phyloP scores from a whole-genome alignment of 1,284 basidiomycete species.

The Trichosporon faecale region DNA sequence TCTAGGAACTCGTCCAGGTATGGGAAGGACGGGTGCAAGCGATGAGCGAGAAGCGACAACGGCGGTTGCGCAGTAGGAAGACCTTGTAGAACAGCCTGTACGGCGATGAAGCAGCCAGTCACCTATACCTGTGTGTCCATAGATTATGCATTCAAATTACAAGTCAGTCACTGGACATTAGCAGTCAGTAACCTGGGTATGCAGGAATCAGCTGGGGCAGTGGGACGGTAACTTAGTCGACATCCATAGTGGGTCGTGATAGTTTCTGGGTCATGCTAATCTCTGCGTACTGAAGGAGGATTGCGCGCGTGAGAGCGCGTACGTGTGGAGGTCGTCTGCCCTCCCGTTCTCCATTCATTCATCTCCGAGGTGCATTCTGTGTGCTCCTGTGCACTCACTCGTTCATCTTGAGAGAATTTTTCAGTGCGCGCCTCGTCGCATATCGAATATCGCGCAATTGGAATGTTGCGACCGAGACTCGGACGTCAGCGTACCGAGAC shows the following conservation, averaged over 20 bases:
- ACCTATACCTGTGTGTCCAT: slow-evolving; percentile 5
- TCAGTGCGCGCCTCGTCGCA: neutral
- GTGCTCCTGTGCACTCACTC: neutral
- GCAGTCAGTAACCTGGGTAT: neutral
- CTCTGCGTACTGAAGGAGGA: neutral
- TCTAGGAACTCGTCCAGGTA: slow-evolving; percentile 11
- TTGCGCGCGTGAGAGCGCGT: neutral
- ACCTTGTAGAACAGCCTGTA: neutral
- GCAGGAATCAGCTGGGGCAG: slow-evolving; percentile 1
- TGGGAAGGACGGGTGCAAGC: neutral
- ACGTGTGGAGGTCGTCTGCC: neutral
- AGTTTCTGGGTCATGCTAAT: slow-evolving; percentile 5
- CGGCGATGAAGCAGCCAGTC: neutral
- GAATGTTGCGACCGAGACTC: neutral
- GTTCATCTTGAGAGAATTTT: neutral
- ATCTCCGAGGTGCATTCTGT: neutral
- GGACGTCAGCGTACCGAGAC: neutral
- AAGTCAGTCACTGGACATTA: neutral
- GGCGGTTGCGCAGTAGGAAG: neutral
- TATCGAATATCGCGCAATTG: neutral
- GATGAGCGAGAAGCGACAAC: slow-evolving; percentile 1
- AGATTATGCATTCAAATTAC: neutral
- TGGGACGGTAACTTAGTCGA: slow-evolving; percentile 3
- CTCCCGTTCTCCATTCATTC: neutral
- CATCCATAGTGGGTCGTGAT: slow-evolving; percentile 1